phyloP scores from a whole-genome alignment of 75 land plant species.

The Sequoia sempervirens region DNA sequence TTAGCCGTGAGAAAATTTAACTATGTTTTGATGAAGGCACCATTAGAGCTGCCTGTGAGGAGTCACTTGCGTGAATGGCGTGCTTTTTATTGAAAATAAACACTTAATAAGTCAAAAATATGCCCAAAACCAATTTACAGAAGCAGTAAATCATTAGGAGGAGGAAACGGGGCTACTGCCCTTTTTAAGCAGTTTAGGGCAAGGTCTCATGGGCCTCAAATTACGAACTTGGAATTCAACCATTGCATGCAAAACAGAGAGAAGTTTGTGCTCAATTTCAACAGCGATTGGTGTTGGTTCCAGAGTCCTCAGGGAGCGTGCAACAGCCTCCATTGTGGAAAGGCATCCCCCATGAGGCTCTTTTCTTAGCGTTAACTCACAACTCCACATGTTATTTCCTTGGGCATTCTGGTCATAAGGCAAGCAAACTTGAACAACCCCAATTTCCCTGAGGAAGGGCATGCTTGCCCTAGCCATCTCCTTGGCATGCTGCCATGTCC shows the following conservation, averaged over 20 bases:
- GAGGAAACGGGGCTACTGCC: neutral
- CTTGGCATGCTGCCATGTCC: slow-evolving; percentile 89
- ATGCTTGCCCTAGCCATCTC: slow-evolving; percentile 85
- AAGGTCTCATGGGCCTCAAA: slow-evolving; percentile 44
- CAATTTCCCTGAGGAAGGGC: slow-evolving; percentile 34
- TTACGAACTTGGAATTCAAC: slow-evolving; percentile 54
- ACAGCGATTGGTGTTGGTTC: slow-evolving; percentile 43
- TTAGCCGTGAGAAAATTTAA: neutral
- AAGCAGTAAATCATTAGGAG: neutral
- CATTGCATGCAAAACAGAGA: slow-evolving; percentile 61
- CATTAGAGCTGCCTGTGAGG: neutral
- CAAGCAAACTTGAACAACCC: slow-evolving; percentile 33
- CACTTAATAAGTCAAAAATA: neutral
- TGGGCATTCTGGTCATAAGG: slow-evolving; percentile 37
- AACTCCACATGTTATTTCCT: slow-evolving; percentile 59
- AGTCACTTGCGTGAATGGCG: neutral
- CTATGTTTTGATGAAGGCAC: neutral
- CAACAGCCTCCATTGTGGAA: slow-evolving; percentile 86
- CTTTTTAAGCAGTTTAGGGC: slow-evolving; percentile 49
- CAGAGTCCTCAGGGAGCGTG: slow-evolving; percentile 48
- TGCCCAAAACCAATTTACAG: neutral
- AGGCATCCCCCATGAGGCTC: slow-evolving; percentile 80
- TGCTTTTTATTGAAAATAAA: neutral
- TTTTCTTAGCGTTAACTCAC: slow-evolving; percentile 63
- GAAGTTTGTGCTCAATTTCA: slow-evolving; percentile 42